Percentiles rank a stretch among this genome's conserved stretches.
phyloP scores from a whole-genome alignment of 352 stramenopile genomes.

The Albugo candida region DNA sequence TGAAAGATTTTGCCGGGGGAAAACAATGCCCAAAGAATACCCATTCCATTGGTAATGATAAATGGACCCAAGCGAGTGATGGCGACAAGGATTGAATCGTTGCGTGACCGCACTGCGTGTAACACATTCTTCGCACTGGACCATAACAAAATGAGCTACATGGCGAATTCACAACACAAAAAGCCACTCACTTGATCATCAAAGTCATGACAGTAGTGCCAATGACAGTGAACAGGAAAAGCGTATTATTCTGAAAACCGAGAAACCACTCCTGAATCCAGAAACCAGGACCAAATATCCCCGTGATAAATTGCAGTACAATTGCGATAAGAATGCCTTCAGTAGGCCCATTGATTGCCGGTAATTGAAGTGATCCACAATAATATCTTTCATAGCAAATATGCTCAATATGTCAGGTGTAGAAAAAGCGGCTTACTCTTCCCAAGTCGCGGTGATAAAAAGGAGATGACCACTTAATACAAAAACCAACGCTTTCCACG shows the following conservation, averaged over 20 bases:
- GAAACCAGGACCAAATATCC: constrained; percentile 32
- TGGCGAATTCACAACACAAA: neutral
- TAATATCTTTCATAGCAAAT: constrained; percentile 62
- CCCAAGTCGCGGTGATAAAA: constrained; percentile 78
- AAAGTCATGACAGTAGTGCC: constrained; percentile 39
- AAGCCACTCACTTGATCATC: constrained; percentile 43
- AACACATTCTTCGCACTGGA: constrained; percentile 46
- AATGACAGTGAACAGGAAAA: constrained; percentile 52
- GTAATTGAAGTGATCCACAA: constrained; percentile 86
- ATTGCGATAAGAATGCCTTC: constrained; percentile 87
- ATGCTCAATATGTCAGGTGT: neutral
- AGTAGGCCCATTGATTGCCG: constrained; percentile 91
- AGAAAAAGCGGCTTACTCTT: constrained; percentile 27
- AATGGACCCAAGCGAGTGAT: constrained; percentile 65
- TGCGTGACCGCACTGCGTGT: constrained; percentile 37
- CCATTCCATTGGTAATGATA: constrained; percentile 46
- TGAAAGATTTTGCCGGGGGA: constrained; percentile 59
- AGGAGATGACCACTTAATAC: constrained; percentile 54
- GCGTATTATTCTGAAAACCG: constrained; percentile 63
- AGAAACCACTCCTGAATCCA: constrained; percentile 39
- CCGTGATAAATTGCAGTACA: constrained; percentile 55
- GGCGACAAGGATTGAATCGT: constrained; percentile 57
- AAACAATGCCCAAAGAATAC: constrained; percentile 39
- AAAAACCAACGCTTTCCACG: constrained; percentile 60
- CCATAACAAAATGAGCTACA: neutral